Base-by-base conservation (phyloP, 164 flowering plant genomes). In the Warburgia ugandensis region DNA sequence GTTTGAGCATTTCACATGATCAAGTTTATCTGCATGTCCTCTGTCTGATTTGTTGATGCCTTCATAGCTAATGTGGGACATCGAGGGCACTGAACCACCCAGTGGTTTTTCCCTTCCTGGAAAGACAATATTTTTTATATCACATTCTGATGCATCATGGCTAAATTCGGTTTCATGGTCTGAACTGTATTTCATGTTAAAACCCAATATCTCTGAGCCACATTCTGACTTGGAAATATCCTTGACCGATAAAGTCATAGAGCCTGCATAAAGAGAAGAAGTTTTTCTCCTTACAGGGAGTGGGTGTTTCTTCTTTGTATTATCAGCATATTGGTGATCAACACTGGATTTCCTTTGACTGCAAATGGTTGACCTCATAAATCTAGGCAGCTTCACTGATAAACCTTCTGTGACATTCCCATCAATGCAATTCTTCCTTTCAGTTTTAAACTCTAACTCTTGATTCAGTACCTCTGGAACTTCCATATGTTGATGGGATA, bases 341-440 rank as follows among this genome's bases (percentile, higher is more conserved):
- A 2, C 21, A 39, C 69, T 69, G 14, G 73, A 58, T 67, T 68
- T 80, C 48, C 63, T 68, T 52, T 48, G 60, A 64, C 81, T 77
- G 75, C 79, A 71, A 49, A 73, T 19, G 13, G 86, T 80, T 45
- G 86, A 68, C 54, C 61, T 70, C 86, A 80, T 80, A 60, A 77
- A 80, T 40, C 81, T 62, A 31, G 83, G 83, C 31, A 73, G 21
- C 47, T 59, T 32, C 40, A 56, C 59, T 26, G 52, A 13, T 27
- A 67, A 41, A 63, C 55, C 59, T 47, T 29, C 58, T 45, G 32
- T 48, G 17, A 41, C 48, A 48, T 57, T 58, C 33, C 29, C 42
- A 6, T 5, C 22, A 27, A 31, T 57, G 17, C 42, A 47, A 29
- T 53, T 66, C 28, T 23, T 41, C 26, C 3, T 44, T 19, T 57